These are phyloP conservation scores for Buddleja alternifolia DNA, from an alignment of 257 asterid genomes.

Conservation along the genomic window DNA sequence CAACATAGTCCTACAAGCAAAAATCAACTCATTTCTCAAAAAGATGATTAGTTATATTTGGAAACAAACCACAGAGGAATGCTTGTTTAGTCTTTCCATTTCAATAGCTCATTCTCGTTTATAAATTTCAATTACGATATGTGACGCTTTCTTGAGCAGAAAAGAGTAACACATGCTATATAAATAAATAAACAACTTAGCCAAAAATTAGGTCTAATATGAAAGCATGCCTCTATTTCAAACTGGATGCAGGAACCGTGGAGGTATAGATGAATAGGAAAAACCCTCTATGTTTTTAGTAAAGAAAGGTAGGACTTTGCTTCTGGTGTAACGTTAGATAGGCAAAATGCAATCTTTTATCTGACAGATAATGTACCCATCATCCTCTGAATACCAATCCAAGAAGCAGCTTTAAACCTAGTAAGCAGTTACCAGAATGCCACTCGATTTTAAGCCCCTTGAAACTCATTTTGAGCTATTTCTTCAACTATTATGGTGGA, in stretches of 20 bases:
- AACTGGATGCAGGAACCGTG: background rate
- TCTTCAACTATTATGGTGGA: too few species aligned
- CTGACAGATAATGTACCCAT: too few species aligned
- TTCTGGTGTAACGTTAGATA: too few species aligned
- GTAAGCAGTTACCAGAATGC: too few species aligned
- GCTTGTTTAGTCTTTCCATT: too few species aligned
- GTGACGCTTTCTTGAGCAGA: background rate
- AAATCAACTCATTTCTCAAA: background rate
- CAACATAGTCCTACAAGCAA: too few species aligned
- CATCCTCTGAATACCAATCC: too few species aligned
- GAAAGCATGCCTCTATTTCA: background rate
- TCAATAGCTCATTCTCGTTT: background rate
- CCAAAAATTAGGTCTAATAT: background rate
- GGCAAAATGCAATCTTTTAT: too few species aligned
- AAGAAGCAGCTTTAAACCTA: too few species aligned
- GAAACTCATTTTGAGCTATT: too few species aligned
- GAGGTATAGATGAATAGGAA: background rate
- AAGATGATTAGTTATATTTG: background rate
- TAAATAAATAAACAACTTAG: background rate
- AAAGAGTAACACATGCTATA: background rate
- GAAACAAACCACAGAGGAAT: background rate
- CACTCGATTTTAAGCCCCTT: too few species aligned
- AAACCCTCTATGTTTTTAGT: background rate
- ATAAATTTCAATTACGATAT: background rate
- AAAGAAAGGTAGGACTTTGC: background rate